These are phyloP conservation scores for Astragalus membranaceus DNA, from an alignment of 306 rosid species.

Conservation along the genomic window DNA sequence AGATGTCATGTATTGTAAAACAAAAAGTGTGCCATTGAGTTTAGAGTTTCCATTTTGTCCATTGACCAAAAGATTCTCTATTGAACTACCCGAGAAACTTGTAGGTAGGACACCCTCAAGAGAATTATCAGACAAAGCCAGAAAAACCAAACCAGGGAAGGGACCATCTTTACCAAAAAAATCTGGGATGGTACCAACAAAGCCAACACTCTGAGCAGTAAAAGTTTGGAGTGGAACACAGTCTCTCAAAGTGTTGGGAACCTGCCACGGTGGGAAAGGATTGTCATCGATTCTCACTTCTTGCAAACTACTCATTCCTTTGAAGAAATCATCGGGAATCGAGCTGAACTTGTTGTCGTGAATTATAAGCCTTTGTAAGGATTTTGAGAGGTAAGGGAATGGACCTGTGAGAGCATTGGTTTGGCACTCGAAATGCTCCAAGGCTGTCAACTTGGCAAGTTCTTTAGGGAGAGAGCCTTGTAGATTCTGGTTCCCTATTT, in stretches of 20 bases:
- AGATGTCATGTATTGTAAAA: constrained; percentile 49
- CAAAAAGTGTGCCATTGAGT: constrained; percentile 61
- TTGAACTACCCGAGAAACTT: constrained; percentile 32
- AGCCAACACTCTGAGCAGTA: constrained; percentile 30
- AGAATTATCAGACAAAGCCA: constrained; percentile 43
- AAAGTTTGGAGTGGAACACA: constrained; percentile 32
- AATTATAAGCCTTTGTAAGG: constrained; percentile 32
- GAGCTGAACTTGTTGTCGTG: constrained; percentile 44
- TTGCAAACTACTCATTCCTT: constrained; percentile 26
- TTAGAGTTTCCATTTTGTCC: constrained; percentile 40
- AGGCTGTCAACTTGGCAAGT: constrained; percentile 26
- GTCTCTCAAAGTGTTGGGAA: constrained; percentile 37
- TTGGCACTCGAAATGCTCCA: constrained; percentile 49
- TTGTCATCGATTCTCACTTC: constrained; percentile 36
- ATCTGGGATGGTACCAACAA: constrained; percentile 52
- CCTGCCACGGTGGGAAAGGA: constrained; percentile 45
- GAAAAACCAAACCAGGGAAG: constrained; percentile 34
- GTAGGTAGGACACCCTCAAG: constrained; percentile 60
- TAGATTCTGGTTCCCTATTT: constrained; percentile 47
- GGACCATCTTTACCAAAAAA: constrained; percentile 32
- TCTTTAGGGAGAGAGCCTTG: constrained; percentile 53
- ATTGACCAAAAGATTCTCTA: constrained; percentile 53
- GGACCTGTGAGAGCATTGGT: constrained; percentile 43
- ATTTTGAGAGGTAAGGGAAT: constrained; percentile 46
- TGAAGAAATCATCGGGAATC: constrained; percentile 54